Conservation (phyloP, 306 rosid genomes). For the Sphenostylis stenocarpa region DNA sequence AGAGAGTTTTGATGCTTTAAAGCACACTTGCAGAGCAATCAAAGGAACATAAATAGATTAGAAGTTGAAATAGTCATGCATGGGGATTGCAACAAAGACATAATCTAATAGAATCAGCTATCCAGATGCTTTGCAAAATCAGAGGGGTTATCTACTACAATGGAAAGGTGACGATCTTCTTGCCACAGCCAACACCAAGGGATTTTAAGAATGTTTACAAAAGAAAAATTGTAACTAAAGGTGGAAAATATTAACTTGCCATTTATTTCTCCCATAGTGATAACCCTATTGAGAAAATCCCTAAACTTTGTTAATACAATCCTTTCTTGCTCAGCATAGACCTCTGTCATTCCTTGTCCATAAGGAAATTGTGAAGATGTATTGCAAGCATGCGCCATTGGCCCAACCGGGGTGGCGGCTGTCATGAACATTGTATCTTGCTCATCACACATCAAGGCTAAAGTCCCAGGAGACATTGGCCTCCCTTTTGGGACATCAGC, state of each 20-base stretch:
- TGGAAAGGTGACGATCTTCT: neutral
- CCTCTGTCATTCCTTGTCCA: slow-evolving; percentile 82
- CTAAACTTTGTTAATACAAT: slow-evolving; percentile 76
- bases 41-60: neutral
- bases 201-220: slow-evolving; percentile 13
- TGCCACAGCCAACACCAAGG: neutral
- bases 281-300: slow-evolving; percentile 83
- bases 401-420: slow-evolving; percentile 65
- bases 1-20: neutral
- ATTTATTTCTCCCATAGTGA: slow-evolving; percentile 92
- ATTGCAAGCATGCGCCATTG: slow-evolving; percentile 56
- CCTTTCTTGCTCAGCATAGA: slow-evolving; percentile 85
- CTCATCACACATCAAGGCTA: slow-evolving; percentile 99
- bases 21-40: neutral
- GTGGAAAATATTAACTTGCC: slow-evolving; percentile 61
- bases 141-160: slow-evolving; percentile 12
- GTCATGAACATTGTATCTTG: slow-evolving; percentile 88
- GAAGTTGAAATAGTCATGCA: no score
- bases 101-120: neutral
- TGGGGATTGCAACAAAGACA: no score
- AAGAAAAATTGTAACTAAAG: slow-evolving; percentile 12
- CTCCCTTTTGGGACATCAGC: slow-evolving; percentile 65
- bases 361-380: slow-evolving; percentile 64
- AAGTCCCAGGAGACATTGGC: slow-evolving; percentile 97
- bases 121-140: slow-evolving; percentile 14